phyloP scores from a whole-genome alignment of 768 basidiomycete species.

The Mycena galopus region DNA sequence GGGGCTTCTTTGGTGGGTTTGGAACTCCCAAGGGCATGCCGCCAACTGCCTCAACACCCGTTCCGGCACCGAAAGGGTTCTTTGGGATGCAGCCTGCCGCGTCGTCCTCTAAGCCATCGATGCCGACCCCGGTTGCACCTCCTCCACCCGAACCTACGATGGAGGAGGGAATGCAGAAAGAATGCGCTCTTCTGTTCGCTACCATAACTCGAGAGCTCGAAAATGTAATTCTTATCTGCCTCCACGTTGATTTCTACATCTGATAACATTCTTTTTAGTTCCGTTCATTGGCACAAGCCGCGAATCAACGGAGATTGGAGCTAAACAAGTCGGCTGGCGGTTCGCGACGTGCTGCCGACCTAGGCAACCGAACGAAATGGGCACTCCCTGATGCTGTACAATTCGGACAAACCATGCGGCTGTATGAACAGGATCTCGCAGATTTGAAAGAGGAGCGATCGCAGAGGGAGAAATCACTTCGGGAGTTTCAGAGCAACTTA shows the following conservation, averaged over 20 bases:
- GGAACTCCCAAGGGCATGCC: slow-evolving; percentile 5
- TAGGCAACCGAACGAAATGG: slow-evolving; percentile 66
- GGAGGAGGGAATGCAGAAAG: slow-evolving; percentile 77
- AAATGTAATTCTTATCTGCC: slow-evolving; percentile 59
- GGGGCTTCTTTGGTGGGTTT: slow-evolving; percentile 28
- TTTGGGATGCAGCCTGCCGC: slow-evolving; percentile 12
- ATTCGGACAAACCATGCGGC: slow-evolving; percentile 63
- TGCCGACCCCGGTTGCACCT: slow-evolving; percentile 28
- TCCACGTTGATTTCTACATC: not conserved
- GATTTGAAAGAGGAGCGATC: slow-evolving; percentile 59
- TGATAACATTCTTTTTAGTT: slow-evolving; percentile 53
- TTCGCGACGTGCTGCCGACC: slow-evolving; percentile 57
- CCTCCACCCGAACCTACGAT: slow-evolving; percentile 46
- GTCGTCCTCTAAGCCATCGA: slow-evolving; percentile 3
- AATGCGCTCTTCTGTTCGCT: slow-evolving; percentile 65
- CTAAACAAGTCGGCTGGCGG: slow-evolving; percentile 55
- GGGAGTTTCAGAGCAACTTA: slow-evolving; percentile 73
- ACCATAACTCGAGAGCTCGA: slow-evolving; percentile 67
- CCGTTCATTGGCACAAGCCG: slow-evolving; percentile 52
- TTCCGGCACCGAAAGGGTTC: slow-evolving; percentile 23
- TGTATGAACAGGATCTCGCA: slow-evolving; percentile 66
- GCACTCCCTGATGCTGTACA: slow-evolving; percentile 62
- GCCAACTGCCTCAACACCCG: slow-evolving; percentile 8
- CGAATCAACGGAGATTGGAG: slow-evolving; percentile 50
- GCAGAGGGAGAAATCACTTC: slow-evolving; percentile 56